Conservation (phyloP, 371 early-diverging fungal species). For the Aphelidium insulamus region DNA sequence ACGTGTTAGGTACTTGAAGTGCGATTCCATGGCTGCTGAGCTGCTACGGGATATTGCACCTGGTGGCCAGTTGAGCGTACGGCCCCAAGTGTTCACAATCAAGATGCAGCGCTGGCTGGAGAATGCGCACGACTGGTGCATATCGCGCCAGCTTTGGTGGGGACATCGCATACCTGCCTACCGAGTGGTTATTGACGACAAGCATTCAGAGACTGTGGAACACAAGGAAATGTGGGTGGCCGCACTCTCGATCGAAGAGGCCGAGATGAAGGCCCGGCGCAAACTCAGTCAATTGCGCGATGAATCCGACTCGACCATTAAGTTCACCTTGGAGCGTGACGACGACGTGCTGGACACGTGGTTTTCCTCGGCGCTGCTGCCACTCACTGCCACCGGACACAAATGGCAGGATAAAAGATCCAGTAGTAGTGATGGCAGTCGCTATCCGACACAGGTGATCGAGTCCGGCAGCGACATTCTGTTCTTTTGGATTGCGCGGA, state of each 20-base stretch:
- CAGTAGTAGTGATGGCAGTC: conserved; percentile 12
- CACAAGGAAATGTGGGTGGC: conserved; percentile 38
- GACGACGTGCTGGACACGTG: conserved; percentile 99
- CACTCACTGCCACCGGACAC: conserved; percentile 69
- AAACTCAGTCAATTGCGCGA: conserved; percentile 1
- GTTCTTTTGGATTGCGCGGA: conserved; percentile 99
- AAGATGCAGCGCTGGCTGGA: too few species aligned
- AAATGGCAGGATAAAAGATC: conserved; percentile 8
- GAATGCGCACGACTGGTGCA: conserved; percentile 95
- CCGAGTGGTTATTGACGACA: conserved; percentile 27
- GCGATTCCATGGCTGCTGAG: conserved; percentile 69
- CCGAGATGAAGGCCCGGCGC: conserved; percentile 20
- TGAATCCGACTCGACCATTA: conserved; percentile 1
- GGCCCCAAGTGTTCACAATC: conserved; percentile 37
- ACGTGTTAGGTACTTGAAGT: conserved; percentile 81
- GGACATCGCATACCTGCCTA: conserved; percentile 99
- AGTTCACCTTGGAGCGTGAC: conserved; percentile 35
- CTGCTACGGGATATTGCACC: conserved; percentile 17
- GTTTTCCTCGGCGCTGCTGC: conserved; percentile 97
- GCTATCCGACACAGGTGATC: conserved; percentile 68
- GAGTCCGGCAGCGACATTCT: conserved; percentile 98
- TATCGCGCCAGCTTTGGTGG: conserved; percentile 98
- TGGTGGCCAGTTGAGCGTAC: conserved; percentile 22
- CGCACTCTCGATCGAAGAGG: conserved; percentile 31
- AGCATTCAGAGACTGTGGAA: conserved; percentile 5